These are phyloP conservation scores for Benincasa hispida DNA, from an alignment of 306 rosid genomes.

Conservation along the genomic window DNA sequence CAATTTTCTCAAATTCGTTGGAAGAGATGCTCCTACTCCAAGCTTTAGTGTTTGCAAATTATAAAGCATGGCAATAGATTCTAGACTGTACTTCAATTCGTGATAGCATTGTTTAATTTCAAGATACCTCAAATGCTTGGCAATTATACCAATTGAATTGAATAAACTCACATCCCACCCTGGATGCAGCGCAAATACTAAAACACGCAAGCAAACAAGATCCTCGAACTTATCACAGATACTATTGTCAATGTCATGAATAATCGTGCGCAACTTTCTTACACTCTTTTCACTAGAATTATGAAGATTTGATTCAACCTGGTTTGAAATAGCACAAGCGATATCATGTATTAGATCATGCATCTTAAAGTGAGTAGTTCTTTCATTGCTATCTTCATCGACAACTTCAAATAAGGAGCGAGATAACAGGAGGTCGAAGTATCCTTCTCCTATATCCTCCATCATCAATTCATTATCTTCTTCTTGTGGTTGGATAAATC, in stretches of 20 bases:
- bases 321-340: too few relatives aligned
- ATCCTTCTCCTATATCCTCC: neutral
- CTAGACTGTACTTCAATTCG: neutral
- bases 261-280: too few relatives aligned
- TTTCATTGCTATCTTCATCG: too few relatives aligned
- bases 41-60: neutral
- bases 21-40: neutral
- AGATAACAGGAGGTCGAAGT: neutral
- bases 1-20: neutral
- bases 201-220: too few relatives aligned
- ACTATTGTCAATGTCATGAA: too few relatives aligned
- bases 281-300: too few relatives aligned
- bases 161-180: too few relatives aligned
- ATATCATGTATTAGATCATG: too few relatives aligned
- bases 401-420: slow-evolving; percentile 1
- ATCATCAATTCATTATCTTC: neutral
- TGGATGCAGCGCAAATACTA: too few relatives aligned
- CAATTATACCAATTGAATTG: neutral
- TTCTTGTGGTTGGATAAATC: neutral
- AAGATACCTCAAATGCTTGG: neutral
- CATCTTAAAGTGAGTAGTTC: neutral
- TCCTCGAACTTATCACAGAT: too few relatives aligned
- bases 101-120: too few relatives aligned
- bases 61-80: neutral
- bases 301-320: neutral